These are phyloP conservation scores for Azolla pinnata DNA, from an alignment of 75 land plant genomes.

Conservation along the genomic window DNA sequence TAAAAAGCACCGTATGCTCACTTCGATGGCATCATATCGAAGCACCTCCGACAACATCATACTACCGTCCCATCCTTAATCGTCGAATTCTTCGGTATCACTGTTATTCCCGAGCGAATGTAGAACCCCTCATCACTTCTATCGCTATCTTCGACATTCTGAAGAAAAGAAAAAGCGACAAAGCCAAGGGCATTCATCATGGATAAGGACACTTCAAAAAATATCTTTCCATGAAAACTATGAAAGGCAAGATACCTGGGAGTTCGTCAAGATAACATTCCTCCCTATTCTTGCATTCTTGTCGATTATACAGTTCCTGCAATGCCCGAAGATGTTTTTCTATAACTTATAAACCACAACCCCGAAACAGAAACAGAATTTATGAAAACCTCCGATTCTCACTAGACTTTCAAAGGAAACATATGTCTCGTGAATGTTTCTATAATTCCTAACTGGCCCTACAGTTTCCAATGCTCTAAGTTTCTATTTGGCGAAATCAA, in stretches of 20 bases:
- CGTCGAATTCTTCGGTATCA: slow-evolving; percentile 31
- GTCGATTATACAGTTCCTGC: slow-evolving; percentile 84
- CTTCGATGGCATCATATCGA: too few relatives aligned
- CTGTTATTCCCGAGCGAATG: slow-evolving; percentile 40
- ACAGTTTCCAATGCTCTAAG: too few relatives aligned
- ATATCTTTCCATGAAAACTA: background rate
- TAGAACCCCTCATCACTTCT: slow-evolving; percentile 31
- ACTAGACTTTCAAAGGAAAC: too few relatives aligned
- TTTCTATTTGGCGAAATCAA: too few relatives aligned
- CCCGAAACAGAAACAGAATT: too few relatives aligned
- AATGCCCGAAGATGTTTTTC: background rate
- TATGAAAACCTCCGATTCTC: too few relatives aligned
- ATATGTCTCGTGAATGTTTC: too few relatives aligned
- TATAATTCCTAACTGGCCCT: too few relatives aligned
- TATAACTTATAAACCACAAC: background rate
- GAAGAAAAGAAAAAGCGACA: slow-evolving; percentile 9
- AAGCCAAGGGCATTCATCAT: background rate
- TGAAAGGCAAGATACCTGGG: slow-evolving; percentile 38
- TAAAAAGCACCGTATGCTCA: too few relatives aligned
- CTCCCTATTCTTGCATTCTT: slow-evolving; percentile 93
- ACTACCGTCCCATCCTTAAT: slow-evolving; percentile 31
- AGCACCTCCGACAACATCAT: too few relatives aligned
- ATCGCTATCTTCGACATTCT: slow-evolving; percentile 38
- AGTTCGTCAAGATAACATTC: slow-evolving; percentile 66
- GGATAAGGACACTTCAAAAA: background rate